phyloP scores from a whole-genome alignment of 495 filamentous ascomycete species.

The Trypethelium eluteriae region DNA sequence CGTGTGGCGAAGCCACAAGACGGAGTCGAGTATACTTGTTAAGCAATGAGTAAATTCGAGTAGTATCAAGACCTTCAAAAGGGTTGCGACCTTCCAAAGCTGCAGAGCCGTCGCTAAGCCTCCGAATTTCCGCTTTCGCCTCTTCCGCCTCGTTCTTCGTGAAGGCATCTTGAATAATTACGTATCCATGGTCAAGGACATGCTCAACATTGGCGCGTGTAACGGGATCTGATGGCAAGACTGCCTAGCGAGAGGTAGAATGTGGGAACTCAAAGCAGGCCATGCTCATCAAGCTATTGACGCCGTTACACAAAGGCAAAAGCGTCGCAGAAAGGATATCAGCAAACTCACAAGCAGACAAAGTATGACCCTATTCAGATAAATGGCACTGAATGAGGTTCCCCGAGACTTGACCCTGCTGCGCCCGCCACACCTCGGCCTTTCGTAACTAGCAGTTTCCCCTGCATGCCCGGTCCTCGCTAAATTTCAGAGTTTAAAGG shows the following conservation, averaged over 20 bases:
- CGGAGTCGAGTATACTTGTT: slow-evolving; percentile 21
- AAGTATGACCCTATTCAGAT: too few relatives aligned
- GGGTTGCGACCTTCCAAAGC: slow-evolving; percentile 24
- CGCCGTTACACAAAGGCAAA: too few relatives aligned
- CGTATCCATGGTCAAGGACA: slow-evolving; percentile 32
- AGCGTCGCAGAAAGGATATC: too few relatives aligned
- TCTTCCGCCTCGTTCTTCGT: slow-evolving; percentile 19
- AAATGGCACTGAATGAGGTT: too few relatives aligned
- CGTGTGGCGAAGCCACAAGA: background rate
- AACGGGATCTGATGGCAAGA: slow-evolving; percentile 10
- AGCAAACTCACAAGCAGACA: too few relatives aligned
- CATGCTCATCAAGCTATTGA: background rate
- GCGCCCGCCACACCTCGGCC: too few relatives aligned
- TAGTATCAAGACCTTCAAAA: slow-evolving; percentile 33
- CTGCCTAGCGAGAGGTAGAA: background rate
- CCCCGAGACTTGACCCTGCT: too few relatives aligned
- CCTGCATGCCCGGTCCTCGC: too few relatives aligned
- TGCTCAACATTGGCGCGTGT: slow-evolving; percentile 22
- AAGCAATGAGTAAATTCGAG: slow-evolving; percentile 29
- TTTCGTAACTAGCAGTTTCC: too few relatives aligned
- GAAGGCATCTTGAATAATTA: slow-evolving; percentile 30
- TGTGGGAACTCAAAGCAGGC: background rate
- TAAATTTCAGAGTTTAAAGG: too few relatives aligned
- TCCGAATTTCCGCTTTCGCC: slow-evolving; percentile 25
- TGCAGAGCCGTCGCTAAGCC: slow-evolving; percentile 3